Evolutionary conservation across 2,329 filamentous ascomycete species (phyloP), one percentile per base, ranked within the genome.

Genomic region (Pyrenophora seminiperda): DNA sequence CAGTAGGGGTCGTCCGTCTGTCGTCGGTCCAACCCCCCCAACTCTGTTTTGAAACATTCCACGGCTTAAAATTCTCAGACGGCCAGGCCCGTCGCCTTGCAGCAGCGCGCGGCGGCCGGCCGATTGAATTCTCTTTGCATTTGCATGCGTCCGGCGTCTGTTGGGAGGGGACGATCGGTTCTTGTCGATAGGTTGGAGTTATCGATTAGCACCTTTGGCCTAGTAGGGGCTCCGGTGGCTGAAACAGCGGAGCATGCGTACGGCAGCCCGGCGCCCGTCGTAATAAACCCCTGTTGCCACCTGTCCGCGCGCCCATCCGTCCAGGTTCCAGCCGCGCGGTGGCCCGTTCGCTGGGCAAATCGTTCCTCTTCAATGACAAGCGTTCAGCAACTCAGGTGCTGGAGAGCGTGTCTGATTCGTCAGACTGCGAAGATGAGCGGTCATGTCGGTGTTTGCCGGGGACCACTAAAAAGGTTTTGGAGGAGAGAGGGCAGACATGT

Each of bases 231-330:
- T 49, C n/a, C n/a, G 44, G 37, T 49, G 46, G 52, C 53, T 58
- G 58, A 61, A 61, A 61, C 58, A 46, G 44, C 51, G 55, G n/a
- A n/a, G 57, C 53, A 46, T 20, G n/a, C 20, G 30, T 32, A 47
- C 50, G 57, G 50, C 47, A 54, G 53, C 50, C 48, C 19, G 31
- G 24, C 34, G 49, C 33, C 34, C 45, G 49, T 40, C n/a, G n/a
- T n/a, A n/a, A 50, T 15, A 10, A 13, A 44, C 20, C 56, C 51
- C 41, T 56, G 57, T 37, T 39, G 40, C 33, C 31, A 44, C 22
- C n/a, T n/a, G n/a, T n/a, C n/a, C n/a, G n/a, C n/a, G n/a, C n/a
- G n/a, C n/a, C n/a, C n/a, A n/a, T n/a, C n/a, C n/a, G n/a, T n/a
- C n/a, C n/a, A n/a, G n/a, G n/a, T n/a, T n/a, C n/a, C 47, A 52